These are phyloP conservation scores for Saraca asoca DNA, from an alignment of 331 rosid species.

Conservation along the genomic window DNA sequence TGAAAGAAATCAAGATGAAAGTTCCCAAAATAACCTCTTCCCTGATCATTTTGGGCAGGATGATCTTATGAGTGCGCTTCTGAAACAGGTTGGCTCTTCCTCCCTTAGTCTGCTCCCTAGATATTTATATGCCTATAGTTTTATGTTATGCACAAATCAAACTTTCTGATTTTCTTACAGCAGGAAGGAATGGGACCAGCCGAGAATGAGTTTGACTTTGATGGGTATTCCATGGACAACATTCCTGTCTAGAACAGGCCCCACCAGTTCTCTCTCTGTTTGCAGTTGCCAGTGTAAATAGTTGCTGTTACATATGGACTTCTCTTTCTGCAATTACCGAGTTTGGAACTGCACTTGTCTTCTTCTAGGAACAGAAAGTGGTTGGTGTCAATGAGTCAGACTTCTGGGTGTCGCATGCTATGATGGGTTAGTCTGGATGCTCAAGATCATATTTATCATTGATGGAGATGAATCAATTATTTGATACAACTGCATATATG, in stretches of 20 bases:
- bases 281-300: slow-evolving; percentile 67
- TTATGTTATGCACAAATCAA: slow-evolving; percentile 10
- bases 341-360: slow-evolving; percentile 41
- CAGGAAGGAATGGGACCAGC: slow-evolving; percentile 69
- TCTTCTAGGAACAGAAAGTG: slow-evolving; percentile 35
- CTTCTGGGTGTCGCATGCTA: slow-evolving; percentile 46
- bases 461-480: slow-evolving; percentile 39
- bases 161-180: slow-evolving; percentile 49
- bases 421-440: slow-evolving; percentile 43
- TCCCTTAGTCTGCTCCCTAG: slow-evolving; percentile 3
- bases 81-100: slow-evolving; percentile 73
- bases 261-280: slow-evolving; percentile 37
- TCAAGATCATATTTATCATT: slow-evolving; percentile 23
- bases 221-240: slow-evolving; percentile 81
- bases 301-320: slow-evolving; percentile 52
- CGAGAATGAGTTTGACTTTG: slow-evolving; percentile 80
- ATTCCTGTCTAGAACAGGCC: slow-evolving; percentile 66
- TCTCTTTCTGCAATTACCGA: slow-evolving; percentile 46
- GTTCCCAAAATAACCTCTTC: slow-evolving; percentile 54
- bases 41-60: slow-evolving; percentile 82
- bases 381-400: slow-evolving; percentile 45
- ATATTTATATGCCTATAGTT: slow-evolving; percentile 13
- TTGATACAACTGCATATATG: slow-evolving; percentile 47
- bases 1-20: slow-evolving; percentile 65
- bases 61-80: slow-evolving; percentile 87